phyloP scores from a whole-genome alignment of 495 filamentous ascomycete species.

The Talaromyces adpressus region DNA sequence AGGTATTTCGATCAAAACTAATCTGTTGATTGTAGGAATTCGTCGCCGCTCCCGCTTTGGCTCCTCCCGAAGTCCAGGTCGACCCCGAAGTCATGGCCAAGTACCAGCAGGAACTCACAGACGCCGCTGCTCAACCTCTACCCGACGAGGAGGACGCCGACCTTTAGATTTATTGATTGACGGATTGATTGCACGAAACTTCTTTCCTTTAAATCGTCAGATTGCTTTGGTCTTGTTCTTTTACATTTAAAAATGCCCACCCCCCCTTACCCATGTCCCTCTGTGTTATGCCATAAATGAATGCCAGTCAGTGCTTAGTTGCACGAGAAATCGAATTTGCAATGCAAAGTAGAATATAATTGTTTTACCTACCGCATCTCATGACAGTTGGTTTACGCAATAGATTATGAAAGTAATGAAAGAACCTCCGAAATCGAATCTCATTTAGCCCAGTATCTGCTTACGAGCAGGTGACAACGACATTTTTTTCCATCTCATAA shows the following conservation, averaged over 20 bases:
- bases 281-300: slow-evolving; percentile 5
- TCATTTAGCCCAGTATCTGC: not conserved
- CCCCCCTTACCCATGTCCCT: not conserved
- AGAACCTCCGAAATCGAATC: not conserved
- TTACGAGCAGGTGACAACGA: no score
- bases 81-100: slow-evolving; percentile 71
- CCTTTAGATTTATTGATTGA: slow-evolving; percentile 37
- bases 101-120: slow-evolving; percentile 85
- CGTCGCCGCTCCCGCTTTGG: slow-evolving; percentile 88
- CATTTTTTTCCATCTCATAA: no score
- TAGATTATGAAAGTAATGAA: not conserved
- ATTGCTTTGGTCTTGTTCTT: not conserved
- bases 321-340: slow-evolving; percentile 1
- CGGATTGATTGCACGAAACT: not conserved
- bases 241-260: not conserved
- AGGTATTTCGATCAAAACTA: not conserved
- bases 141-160: slow-evolving; percentile 92
- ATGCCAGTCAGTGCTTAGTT: not conserved
- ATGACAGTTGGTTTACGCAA: not conserved
- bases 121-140: slow-evolving; percentile 74
- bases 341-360: slow-evolving; percentile 5
- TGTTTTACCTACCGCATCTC: not conserved
- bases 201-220: not conserved
- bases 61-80: slow-evolving; percentile 84
- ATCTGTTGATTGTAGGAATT: slow-evolving; percentile 62